Conservation (phyloP, 2,329 filamentous ascomycete genomes). For the Aspergillus arachidicola region DNA sequence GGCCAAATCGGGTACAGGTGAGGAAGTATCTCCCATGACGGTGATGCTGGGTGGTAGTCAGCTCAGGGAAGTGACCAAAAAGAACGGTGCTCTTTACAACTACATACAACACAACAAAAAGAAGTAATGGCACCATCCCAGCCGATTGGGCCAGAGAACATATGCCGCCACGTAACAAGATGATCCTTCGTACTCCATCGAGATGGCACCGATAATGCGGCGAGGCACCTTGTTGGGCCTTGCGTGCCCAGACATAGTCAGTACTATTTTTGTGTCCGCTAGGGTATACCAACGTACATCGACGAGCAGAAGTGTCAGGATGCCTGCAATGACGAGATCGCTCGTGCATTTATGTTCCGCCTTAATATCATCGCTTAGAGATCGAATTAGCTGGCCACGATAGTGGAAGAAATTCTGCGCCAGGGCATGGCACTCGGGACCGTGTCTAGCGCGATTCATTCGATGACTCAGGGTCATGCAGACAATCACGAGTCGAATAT, state of each 20-base stretch:
- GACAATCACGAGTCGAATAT: slow-evolving; percentile 32
- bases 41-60: slow-evolving; percentile 26
- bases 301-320: slow-evolving; percentile 34
- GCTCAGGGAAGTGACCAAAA: too few species aligned
- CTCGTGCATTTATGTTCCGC: slow-evolving; percentile 8
- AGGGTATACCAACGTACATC: slow-evolving; percentile 29
- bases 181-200: slow-evolving; percentile 35
- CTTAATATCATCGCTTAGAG: slow-evolving; percentile 31
- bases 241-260: slow-evolving; percentile 2
- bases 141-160: slow-evolving; percentile 20
- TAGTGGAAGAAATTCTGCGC: slow-evolving; percentile 32
- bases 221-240: slow-evolving; percentile 35
- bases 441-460: slow-evolving; percentile 30
- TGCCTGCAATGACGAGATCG: slow-evolving; percentile 35
- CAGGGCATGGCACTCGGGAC: slow-evolving; percentile 21
- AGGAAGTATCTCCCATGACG: slow-evolving; percentile 42
- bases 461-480: slow-evolving; percentile 39
- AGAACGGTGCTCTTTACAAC: slow-evolving; percentile 15
- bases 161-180: slow-evolving; percentile 39
- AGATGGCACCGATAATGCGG: slow-evolving; percentile 41
- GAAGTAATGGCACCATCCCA: slow-evolving; percentile 27
- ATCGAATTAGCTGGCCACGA: slow-evolving; percentile 34
- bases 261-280: neutral
- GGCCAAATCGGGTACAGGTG: slow-evolving; percentile 35
- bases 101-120: slow-evolving; percentile 22